phyloP scores from a whole-genome alignment of 23 red algal genomes.

The Gracilariopsis chorda region DNA sequence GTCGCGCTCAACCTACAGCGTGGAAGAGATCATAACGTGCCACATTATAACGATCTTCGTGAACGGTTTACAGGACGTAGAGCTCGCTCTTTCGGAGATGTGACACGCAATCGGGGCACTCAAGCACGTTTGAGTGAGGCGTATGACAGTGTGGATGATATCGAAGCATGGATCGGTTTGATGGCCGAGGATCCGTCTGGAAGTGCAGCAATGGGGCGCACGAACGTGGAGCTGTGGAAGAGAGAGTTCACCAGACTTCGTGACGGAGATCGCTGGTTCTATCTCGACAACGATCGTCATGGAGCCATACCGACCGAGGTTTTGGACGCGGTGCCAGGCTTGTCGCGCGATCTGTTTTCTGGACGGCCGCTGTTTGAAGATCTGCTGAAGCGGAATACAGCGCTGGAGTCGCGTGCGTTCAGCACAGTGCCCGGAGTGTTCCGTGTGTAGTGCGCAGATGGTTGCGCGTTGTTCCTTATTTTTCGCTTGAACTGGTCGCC shows the following conservation, averaged over 20 bases:
- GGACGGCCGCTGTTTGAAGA: neutral
- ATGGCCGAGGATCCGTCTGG: conserved; percentile 35
- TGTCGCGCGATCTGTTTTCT: neutral
- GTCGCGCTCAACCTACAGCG: conserved; percentile 63
- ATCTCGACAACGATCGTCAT: neutral
- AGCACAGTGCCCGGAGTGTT: too few species aligned
- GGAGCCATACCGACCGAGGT: neutral
- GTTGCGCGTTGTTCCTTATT: too few species aligned
- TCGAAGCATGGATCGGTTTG: conserved; percentile 54
- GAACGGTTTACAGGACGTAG: neutral
- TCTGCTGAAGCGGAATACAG: neutral
- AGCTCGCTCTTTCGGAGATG: neutral
- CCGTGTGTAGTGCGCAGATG: too few species aligned
- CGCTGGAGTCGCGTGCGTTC: neutral
- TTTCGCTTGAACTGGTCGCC: too few species aligned
- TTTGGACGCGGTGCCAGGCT: neutral
- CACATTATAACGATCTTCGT: conserved; percentile 13
- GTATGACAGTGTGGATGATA: neutral
- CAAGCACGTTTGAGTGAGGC: neutral
- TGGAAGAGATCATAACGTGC: conserved; percentile 28
- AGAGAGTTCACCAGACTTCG: conserved; percentile 22
- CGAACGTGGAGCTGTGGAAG: neutral
- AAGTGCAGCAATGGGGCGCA: conserved; percentile 7
- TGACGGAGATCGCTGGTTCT: conserved; percentile 63
- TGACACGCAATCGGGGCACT: neutral